A percentile compares a stretch with the other conserved stretches of the same genome.
phyloP scores from a whole-genome alignment of 176 grass and related monocot species.

The sorghum (Sorghum bicolor) region Sorghum_bicolor_NCBIv3 NC_012870.2:68154001-68154500 shows the following conservation, averaged over 20 bases:
- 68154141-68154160: not conserved
- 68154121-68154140: no score
- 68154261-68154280: not conserved
- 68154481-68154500: not conserved
- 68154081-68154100: not conserved
- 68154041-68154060: constrained; percentile 36
- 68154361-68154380: not conserved
- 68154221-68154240: not conserved
- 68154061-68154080: constrained; percentile 4
- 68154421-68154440: not conserved
- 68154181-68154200: no score
- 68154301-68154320: not conserved
- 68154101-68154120: not conserved
- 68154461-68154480: not conserved
- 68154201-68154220: not conserved
- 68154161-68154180: not conserved
- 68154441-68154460: not conserved
- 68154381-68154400: not conserved
- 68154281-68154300: not conserved
- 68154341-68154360: not conserved
- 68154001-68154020: constrained; percentile 30
- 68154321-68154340: not conserved
- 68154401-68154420: not conserved
- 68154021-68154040: not conserved
- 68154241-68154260: not conserved